A percentile compares a stretch with the other conserved stretches of the same genome.
Conservation (phyloP, 176 grass and related monocot species). For the Calamus simplicifolius region DNA sequence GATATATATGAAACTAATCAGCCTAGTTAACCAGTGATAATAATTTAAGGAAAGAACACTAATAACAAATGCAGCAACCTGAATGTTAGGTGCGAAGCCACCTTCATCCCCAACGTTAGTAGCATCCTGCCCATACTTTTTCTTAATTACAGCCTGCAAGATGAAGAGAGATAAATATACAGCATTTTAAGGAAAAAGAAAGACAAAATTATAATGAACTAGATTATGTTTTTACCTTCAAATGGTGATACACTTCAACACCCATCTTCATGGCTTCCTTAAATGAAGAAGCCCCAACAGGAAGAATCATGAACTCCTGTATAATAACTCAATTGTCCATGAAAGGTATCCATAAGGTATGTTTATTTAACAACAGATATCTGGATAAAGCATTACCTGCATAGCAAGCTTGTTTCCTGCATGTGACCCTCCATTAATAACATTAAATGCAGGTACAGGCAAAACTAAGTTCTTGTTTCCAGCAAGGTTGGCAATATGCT, state of each 20-base stretch:
- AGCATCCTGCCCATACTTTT: constrained; percentile 96
- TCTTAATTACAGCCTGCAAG: constrained; percentile 74
- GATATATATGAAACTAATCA: no score
- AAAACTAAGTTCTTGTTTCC: constrained; percentile 72
- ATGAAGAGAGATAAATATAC: neutral
- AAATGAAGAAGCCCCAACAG: constrained; percentile 80
- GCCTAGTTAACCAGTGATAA: no score
- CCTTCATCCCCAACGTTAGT: constrained; percentile 97
- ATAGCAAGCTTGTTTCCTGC: constrained; percentile 95
- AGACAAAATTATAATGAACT: neutral
- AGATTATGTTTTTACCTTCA: constrained; percentile 41
- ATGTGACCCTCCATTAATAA: constrained; percentile 95
- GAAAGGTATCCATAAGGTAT: neutral
- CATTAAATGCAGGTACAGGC: constrained; percentile 88
- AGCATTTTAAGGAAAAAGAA: neutral
- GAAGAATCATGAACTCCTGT: constrained; percentile 98
- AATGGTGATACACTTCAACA: constrained; percentile 88
- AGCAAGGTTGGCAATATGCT: constrained; percentile 85
- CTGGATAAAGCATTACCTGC: constrained; percentile 27
- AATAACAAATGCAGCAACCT: constrained; percentile 33
- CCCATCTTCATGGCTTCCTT: constrained; percentile 98
- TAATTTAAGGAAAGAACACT: no score
- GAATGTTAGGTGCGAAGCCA: constrained; percentile 95
- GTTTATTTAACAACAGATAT: neutral
- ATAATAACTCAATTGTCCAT: neutral